Evolutionary conservation across 305 asterid species (phyloP), one percentile per base, ranked within the genome.

Genomic region (Fraxinus nigra): DNA sequence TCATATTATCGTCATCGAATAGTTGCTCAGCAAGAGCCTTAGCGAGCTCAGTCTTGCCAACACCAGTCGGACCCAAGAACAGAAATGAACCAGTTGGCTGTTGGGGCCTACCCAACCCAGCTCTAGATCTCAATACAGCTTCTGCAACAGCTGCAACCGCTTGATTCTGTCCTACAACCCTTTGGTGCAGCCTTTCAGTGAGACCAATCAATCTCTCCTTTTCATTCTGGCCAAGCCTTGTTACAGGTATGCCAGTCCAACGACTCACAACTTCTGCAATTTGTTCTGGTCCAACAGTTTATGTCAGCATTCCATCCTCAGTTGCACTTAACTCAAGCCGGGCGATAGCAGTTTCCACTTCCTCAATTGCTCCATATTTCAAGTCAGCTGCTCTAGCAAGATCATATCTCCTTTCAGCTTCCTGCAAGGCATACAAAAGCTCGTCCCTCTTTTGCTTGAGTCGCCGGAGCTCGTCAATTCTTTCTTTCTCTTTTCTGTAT

Each of bases 51-150:
- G 98, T 95, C 65, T 94, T 95, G 1, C 98, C 98, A 30, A 95
- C 99, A 75, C 99, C 99, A 0, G 99, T 94, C 3, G 98, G 98
- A 3, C 99, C 98, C 84, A 95, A 78, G 87, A 95, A 95, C 4
- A 95, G 92, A 89, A 95, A 95, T 4, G 99, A 95, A 14, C 99
- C 98, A 0, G 95, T 93, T 1, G 99, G 98, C 81, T 95, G 98
- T 26, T 93, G 97, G 1, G 97, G 92, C 81, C 98, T 81, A 38
- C 97, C 99, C 7, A 95, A 85, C 8, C 99, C 98, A 0, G 97
- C 98, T 48, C 98, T 84, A 0, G 98, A 94, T 63, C 99, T 89
- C 82, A 95, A 79, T 13, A 95, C 98, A 75, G 98, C 98, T 82
- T 94, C 99, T 0, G 97, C 89, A 22, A 93, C 99, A 59, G 97